A percentile compares a stretch with the other conserved stretches of the same genome.
These are phyloP conservation scores for Atalantia buxifolia DNA, from an alignment of 345 rosid species.

Conservation along the genomic window DNA sequence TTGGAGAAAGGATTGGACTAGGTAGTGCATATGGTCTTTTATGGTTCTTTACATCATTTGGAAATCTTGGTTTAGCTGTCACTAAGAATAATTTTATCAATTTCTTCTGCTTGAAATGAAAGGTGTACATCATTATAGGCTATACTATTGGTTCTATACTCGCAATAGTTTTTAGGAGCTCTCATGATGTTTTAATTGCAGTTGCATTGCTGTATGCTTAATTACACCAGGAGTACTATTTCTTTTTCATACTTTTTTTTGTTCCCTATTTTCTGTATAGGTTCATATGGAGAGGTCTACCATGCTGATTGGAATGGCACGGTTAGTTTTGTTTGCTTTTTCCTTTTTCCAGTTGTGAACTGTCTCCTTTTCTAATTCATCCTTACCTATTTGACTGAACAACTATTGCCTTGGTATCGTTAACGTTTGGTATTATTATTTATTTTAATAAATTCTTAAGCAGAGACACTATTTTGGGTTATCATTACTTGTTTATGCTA, in stretches of 20 bases:
- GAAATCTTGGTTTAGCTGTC: slow-evolving; percentile 8
- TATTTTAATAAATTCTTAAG: neutral
- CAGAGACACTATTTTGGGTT: slow-evolving; percentile 1
- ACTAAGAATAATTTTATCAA: neutral
- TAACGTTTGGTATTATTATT: neutral
- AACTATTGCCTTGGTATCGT: neutral
- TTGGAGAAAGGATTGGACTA: slow-evolving; percentile 98
- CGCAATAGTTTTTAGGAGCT: neutral
- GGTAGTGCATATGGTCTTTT: slow-evolving; percentile 47
- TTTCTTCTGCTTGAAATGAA: neutral
- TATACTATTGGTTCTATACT: neutral
- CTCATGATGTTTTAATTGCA: slow-evolving; percentile 5
- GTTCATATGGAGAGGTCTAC: slow-evolving; percentile 99
- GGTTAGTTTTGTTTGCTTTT: slow-evolving; percentile 48
- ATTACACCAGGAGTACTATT: slow-evolving; percentile 4
- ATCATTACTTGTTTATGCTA: neutral
- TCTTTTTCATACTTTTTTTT: slow-evolving; percentile 17
- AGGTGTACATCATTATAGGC: neutral
- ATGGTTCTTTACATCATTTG: neutral
- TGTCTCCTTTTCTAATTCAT: neutral
- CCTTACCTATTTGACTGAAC: neutral
- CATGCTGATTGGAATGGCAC: slow-evolving; percentile 98
- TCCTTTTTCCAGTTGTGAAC: neutral
- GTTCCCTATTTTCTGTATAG: slow-evolving; percentile 37
- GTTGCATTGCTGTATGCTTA: slow-evolving; percentile 1